Conservation (phyloP, 306 rosid genomes). For the Quillaja saponaria region DNA sequence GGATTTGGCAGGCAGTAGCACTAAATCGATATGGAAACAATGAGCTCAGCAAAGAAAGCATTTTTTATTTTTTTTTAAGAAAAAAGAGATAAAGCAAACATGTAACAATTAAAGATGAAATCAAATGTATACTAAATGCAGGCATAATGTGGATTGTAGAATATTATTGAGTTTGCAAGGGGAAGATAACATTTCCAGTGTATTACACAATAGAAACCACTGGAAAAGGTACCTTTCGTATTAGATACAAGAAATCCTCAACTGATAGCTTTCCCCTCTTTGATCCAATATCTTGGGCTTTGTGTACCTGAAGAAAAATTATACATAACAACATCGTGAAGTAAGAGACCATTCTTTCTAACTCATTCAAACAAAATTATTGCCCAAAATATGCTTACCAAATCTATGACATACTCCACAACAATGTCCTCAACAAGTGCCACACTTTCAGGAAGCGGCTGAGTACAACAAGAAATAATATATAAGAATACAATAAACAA, state of each 20-base stretch:
- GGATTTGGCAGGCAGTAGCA: too few species aligned
- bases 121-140: too few species aligned
- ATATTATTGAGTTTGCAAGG: too few species aligned
- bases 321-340: constrained; percentile 17
- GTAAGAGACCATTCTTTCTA: too few species aligned
- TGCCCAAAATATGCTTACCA: constrained; percentile 46
- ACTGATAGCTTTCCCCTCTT: constrained; percentile 85
- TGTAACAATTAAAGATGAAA: too few species aligned
- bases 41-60: too few species aligned
- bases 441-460: constrained; percentile 92
- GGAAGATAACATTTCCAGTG: too few species aligned
- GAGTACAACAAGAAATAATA: constrained; percentile 18
- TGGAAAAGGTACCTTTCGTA: constrained; percentile 66
- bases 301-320: constrained; percentile 62
- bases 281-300: constrained; percentile 92
- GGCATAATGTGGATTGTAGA: too few species aligned
- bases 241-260: constrained; percentile 82
- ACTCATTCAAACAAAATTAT: neutral
- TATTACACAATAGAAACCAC: too few species aligned
- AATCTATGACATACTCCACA: constrained; percentile 82
- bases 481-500: neutral
- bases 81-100: too few species aligned
- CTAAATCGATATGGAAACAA: too few species aligned
- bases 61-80: too few species aligned
- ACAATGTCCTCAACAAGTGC: constrained; percentile 91